Conservation (phyloP, 1,284 basidiomycete genomes). For the Irpex lacteus region DNA sequence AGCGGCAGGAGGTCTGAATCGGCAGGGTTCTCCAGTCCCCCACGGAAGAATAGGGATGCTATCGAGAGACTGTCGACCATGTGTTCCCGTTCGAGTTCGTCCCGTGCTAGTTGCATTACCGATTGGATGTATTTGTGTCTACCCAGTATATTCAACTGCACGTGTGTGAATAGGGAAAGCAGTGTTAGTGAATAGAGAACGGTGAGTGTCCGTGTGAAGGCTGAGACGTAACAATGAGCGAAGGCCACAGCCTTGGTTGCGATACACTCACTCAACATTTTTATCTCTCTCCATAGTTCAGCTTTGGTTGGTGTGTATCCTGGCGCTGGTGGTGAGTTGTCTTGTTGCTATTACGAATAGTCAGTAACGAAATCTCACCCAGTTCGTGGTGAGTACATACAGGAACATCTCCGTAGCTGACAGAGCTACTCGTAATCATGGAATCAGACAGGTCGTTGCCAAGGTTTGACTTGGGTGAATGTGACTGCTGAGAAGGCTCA, state of each 20-base stretch:
- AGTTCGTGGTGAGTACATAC: slow-evolving; percentile 1
- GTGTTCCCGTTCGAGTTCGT: slow-evolving; percentile 53
- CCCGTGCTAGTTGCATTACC: slow-evolving; percentile 59
- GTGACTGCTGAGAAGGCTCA: slow-evolving; percentile 11
- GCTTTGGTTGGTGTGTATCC: slow-evolving; percentile 46
- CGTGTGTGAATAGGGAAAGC: slow-evolving; percentile 76
- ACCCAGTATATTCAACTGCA: slow-evolving; percentile 85
- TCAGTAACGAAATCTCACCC: not conserved
- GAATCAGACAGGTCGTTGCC: slow-evolving; percentile 25
- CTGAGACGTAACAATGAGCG: slow-evolving; percentile 33
- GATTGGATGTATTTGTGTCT: slow-evolving; percentile 78
- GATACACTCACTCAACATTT: slow-evolving; percentile 63
- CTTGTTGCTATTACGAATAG: not conserved
- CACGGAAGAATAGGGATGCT: slow-evolving; percentile 31
- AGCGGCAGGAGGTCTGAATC: slow-evolving; percentile 31
- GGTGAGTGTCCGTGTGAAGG: slow-evolving; percentile 85
- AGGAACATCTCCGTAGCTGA: slow-evolving; percentile 24
- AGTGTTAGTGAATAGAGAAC: slow-evolving; percentile 81
- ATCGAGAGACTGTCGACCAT: slow-evolving; percentile 40
- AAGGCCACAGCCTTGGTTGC: not conserved
- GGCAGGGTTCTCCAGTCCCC: slow-evolving; percentile 25
- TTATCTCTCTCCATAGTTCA: slow-evolving; percentile 83
- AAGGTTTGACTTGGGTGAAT: slow-evolving; percentile 19
- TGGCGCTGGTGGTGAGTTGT: not conserved
- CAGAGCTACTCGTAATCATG: slow-evolving; percentile 32